Base-by-base conservation (phyloP, 1,284 basidiomycete genomes). In the Megacollybia platyphylla region DNA sequence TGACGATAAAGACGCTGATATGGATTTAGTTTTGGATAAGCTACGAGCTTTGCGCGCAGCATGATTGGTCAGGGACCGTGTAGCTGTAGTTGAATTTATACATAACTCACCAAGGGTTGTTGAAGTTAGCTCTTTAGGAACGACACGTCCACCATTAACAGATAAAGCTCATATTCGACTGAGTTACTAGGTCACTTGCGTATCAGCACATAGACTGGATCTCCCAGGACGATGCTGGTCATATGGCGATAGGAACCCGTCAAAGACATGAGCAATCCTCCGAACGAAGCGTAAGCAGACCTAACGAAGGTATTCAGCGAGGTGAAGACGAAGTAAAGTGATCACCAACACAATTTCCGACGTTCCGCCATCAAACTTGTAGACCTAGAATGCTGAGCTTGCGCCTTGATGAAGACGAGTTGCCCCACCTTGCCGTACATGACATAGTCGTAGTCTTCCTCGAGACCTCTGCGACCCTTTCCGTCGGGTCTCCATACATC, bases 361-460 rank as follows among this genome's bases (percentile, higher is more conserved):
- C 17, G 77, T 77, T 50, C 82, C 85, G 24, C 88, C 83, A 59
- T 98, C 94, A 59, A 96, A 97, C 59, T 93, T 91, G 72, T 98
- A 98, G 39, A 98, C 86, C 90, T 93, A 18, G 27, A 32, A 24
- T 24, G 20, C 20, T 24, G 5, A 24, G 20, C 20, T 24, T 24
- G 15, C 2, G 4, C 20, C 3, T 5, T 24, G 20, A 3, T 24
- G 4, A 24, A 5, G 20, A 24, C 20, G 20, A 24, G 3, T 15
- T 47, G 24, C 47, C 79, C 52, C 52, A 92, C 89, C 79, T 96
- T 97, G 36, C 94, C 94, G 59, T 90, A 92, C 93, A 97, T 97
- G 50, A 98, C 94, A 68, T 98, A 98, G 58, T 97, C 94, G 55
- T 91, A 98, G 52, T 97, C 93, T 48, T 92, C 88, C 49, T 97